phyloP scores from a whole-genome alignment of 331 rosid species.

The Cucumis variabilis region DNA sequence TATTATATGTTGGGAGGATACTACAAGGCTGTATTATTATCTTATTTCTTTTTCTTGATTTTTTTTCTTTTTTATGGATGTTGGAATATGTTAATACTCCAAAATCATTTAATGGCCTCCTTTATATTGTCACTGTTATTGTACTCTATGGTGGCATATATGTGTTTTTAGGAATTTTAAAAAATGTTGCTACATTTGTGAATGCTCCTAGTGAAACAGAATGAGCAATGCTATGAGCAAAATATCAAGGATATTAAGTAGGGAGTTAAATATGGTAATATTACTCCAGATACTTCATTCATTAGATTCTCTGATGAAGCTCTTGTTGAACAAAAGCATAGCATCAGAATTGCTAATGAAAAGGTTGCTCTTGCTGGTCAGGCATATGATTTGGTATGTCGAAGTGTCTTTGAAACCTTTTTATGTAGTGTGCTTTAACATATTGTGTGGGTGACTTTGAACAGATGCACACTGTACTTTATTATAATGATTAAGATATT shows the following conservation, averaged over 20 bases:
- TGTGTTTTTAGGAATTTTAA: background rate
- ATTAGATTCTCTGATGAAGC: conserved; percentile 90
- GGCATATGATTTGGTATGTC: conserved; percentile 91
- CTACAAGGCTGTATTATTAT: background rate
- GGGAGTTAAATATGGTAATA: conserved; percentile 77
- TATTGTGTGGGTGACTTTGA: conserved; percentile 3
- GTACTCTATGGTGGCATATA: background rate
- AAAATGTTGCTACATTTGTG: conserved; percentile 30
- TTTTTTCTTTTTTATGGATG: background rate
- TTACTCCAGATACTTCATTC: conserved; percentile 67
- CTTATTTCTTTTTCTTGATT: background rate
- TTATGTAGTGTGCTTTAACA: background rate
- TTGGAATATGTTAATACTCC: background rate
- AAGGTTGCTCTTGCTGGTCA: conserved; percentile 90
- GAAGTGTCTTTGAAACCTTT: conserved; percentile 20
- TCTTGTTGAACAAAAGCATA: conserved; percentile 97
- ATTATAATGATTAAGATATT: background rate
- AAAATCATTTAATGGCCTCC: background rate
- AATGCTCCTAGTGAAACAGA: conserved; percentile 73
- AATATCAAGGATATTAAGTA: conserved; percentile 84
- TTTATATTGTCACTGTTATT: background rate
- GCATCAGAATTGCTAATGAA: conserved; percentile 90
- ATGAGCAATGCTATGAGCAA: conserved; percentile 85
- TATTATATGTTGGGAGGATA: too few relatives aligned
- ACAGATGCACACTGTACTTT: background rate